phyloP scores from a whole-genome alignment of 202 grass and related monocot genomes.

The Setaria italica region DNA sequence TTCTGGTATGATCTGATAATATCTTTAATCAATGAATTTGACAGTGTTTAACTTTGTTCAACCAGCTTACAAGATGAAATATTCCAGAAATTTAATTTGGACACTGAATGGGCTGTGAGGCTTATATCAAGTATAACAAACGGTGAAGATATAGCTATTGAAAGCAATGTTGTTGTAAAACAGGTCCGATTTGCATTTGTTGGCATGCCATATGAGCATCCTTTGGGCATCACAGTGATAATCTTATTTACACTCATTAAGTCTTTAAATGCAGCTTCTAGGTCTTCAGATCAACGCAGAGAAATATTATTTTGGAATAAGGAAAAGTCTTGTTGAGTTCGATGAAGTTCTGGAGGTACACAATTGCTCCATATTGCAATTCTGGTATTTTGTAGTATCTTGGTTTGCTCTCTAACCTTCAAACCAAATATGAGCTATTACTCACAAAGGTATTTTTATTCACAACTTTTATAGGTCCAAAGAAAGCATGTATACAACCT shows the following conservation, averaged over 20 bases:
- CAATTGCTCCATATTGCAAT: background rate
- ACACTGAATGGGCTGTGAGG: conserved; percentile 93
- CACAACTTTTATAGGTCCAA: conserved; percentile 71
- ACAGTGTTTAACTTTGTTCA: conserved; percentile 41
- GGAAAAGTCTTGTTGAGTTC: conserved; percentile 98
- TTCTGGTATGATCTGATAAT: conserved; percentile 21
- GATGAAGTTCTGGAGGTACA: conserved; percentile 95
- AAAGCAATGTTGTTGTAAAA: conserved; percentile 81
- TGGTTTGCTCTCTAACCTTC: background rate
- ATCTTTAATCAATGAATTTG: conserved; percentile 18
- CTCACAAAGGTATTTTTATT: conserved; percentile 25
- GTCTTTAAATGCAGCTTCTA: conserved; percentile 72
- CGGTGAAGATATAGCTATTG: conserved; percentile 87
- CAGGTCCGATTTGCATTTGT: conserved; percentile 64
- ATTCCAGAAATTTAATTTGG: conserved; percentile 97
- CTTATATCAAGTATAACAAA: conserved; percentile 97
- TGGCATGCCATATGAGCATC: conserved; percentile 1
- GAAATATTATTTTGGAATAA: conserved; percentile 96
- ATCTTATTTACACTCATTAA: conserved; percentile 30
- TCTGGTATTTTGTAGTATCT: conserved; percentile 5
- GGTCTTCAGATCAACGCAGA: conserved; percentile 97
- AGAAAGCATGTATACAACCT: conserved; percentile 96
- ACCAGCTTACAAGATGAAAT: conserved; percentile 98
- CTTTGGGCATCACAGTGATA: conserved; percentile 32
- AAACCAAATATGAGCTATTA: conserved; percentile 16